Evolutionary conservation across 352 stramenopile species (phyloP).

Genomic region (Phytophthora pisi): DNA sequence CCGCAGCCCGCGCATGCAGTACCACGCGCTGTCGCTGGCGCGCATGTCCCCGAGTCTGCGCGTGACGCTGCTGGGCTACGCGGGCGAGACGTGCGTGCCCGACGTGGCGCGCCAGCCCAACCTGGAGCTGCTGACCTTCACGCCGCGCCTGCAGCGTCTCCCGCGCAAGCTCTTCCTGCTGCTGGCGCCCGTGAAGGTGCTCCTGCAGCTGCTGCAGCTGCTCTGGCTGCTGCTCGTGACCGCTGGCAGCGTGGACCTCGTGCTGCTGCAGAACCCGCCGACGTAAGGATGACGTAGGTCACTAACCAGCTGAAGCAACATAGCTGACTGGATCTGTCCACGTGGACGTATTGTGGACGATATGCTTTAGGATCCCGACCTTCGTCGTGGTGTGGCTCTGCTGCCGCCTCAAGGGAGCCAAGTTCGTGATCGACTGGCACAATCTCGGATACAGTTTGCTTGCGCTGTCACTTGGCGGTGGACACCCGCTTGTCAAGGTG

Average conservation of each 20-base stretch:
- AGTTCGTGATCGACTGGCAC: constrained; percentile 99
- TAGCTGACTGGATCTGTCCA: not conserved
- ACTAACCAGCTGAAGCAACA: not conserved
- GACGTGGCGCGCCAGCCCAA: constrained; percentile 65
- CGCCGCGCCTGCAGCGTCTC: constrained; percentile 64
- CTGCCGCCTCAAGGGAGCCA: constrained; percentile 72
- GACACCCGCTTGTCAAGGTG: constrained; percentile 79
- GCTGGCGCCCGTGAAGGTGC: constrained; percentile 73
- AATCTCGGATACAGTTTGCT: constrained; percentile 99
- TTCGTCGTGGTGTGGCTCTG: constrained; percentile 85
- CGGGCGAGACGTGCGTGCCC: constrained; percentile 89
- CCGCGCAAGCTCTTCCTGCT: constrained; percentile 47
- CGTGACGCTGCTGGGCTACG: constrained; percentile 95
- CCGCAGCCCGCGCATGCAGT: constrained; percentile 99
- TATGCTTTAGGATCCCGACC: constrained; percentile 89
- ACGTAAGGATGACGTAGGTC: constrained; percentile 46
- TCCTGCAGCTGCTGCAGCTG: constrained; percentile 69
- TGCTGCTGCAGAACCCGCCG: constrained; percentile 99
- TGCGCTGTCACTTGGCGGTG: constrained; percentile 62
- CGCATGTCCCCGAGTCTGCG: constrained; percentile 57
- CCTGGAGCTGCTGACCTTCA: constrained; percentile 81
- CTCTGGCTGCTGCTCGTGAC: constrained; percentile 39
- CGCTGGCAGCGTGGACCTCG: constrained; percentile 81
- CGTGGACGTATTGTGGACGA: constrained; percentile 9
- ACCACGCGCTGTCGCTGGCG: constrained; percentile 96